Evolutionary conservation across 495 filamentous ascomycete species (phyloP), one percentile per base, ranked within the genome.

Genomic region (Baudoinia panamericana): DNA sequence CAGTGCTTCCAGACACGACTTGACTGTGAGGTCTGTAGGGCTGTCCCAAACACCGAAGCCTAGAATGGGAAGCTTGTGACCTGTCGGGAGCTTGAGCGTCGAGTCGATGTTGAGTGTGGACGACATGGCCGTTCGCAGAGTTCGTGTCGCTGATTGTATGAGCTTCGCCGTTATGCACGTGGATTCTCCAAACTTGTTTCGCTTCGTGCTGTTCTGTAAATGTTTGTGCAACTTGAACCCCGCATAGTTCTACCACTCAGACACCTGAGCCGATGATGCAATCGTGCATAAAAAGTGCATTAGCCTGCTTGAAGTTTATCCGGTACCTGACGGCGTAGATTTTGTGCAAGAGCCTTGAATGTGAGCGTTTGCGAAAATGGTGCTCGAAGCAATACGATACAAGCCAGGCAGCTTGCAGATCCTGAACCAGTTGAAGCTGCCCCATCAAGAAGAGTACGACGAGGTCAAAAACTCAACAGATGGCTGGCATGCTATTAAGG

Each of bases 321-420:
- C 38, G 38, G 40, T 35, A 36, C 30, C 40, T 43, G 30, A 17
- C 17, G 20, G 40, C 18, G 37, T 36, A 44, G 19, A 28, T 29
- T 37, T 20, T 23, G 11, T 6, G 11, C 18, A 36, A 15, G 21
- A 18, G 15, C 23, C 11, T n/a, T 12, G 22, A 20, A 22, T 10
- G 18, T 19, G 10, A 39, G 20, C 31, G n/a, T 28, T 17, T 19
- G 4, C 13, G 32, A 42, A 50, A 13, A 78, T 72, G 70, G 69
- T 70, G 20, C 71, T 97, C 32, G 73, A 93, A 64, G 87, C 90
- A 12, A 94, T 97, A 63, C 80, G 75, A 56, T 97, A 94, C 54
- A 60, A 62, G 32, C 67, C 77, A 43, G 84, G 84, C 46, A 71
- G 76, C 43, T 69, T 97, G 35, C 63, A 80, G 50, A 86, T 97